Base-by-base conservation (phyloP, 2,329 filamentous ascomycete species). In the Chalaropsis thielavioides region DNA sequence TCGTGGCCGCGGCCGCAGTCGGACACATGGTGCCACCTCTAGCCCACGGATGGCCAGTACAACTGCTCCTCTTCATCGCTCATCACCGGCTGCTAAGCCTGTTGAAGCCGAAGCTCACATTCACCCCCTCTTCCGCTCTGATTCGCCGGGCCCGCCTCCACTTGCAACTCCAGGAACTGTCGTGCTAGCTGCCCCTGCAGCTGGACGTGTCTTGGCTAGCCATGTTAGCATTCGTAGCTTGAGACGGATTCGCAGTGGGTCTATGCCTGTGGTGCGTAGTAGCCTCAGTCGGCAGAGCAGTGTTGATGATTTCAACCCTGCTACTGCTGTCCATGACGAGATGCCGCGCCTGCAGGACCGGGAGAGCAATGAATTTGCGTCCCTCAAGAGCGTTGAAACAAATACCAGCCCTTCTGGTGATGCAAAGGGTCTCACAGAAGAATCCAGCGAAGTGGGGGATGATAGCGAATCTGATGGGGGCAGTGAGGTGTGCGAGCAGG, bases 71-170 rank as follows among this genome's bases (percentile, higher is more conserved):
- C 49, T 35, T 40, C 66, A 67, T 49, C 59, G 56, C 24, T 54
- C 62, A 27, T 40, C 62, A 11, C n/a, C 38, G n/a, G 62, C 66
- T 44, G 49, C 76, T 71, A 61, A 79, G 79, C 63, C 66, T 27
- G 66, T 62, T 70, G 86, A 91, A 72, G 66, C 66, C 70, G 86
- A 91, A 72, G 79, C 84, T 2, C 83, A 90, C 71, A 90, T 91
- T 58, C 88, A 92, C 72, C 88, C 88, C 8, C 79, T 92, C 2
- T 91, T 92, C 76, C 81, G 88, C 67, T 85, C 85, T 5, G 86
- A 89, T 71, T 88, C 84, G 49, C 86, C 86, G 0, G 80, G 78
- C 1, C 86, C 87, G 7, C 84, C 87, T 0, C 83, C 87, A 0
- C 75, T 82, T 5, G 79, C 81, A 1, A 88, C 86, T 0, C 84